Base-by-base conservation (phyloP, 108 stramenopile genomes). In the Asterionellopsis glacialis region DNA sequence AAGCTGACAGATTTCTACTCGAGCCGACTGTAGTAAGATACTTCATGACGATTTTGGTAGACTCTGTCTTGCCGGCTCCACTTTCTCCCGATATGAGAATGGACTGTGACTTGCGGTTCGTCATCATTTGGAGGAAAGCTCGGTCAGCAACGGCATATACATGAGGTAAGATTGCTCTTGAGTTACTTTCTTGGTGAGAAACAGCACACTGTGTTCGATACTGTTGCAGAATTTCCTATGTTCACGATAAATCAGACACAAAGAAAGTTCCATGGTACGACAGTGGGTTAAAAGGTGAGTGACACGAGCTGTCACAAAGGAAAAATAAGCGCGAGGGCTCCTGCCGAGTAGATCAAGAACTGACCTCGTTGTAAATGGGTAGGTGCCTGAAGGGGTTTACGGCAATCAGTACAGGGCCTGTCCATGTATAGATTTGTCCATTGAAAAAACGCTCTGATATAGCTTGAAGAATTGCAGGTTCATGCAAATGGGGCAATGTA, bases 21-120 rank as follows among this genome's bases (percentile, higher is more conserved):
- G 27, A 76, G 77, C 23, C 76, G 76, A 87, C 65, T 4, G 77
- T 81, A 10, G 90, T 84, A 23, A 89, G 67, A 64, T 87, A 95
- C 62, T 90, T 85, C 75, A 95, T 76, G 42, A 90, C 69, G 63
- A 86, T 75, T 52, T 93, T 95, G 1, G 86, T 85, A 24, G 88
- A 88, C 9, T 84, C 88, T 13, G 92, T 90, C 69, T 93, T 93
- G 52, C 91, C 91, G n/a, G 91, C 87, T 16, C 91, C 91, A 54
- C 65, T 68, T 63, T 90, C 88, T 15, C 91, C 91, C 16, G 71
- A 73, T 12, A 93, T 80, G 26, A 93, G 66, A 33, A 93, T 76
- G n/a, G 70, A 69, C 53, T 80, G 75, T 45, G 79, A 68, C 48
- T 42, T 39, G 52, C 45, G 56, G 69, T 55, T 11, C 57, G 74